Evolutionary conservation across 1,284 basidiomycete genomes (phyloP).

Genomic region (Rhodotorula sp.): DNA sequence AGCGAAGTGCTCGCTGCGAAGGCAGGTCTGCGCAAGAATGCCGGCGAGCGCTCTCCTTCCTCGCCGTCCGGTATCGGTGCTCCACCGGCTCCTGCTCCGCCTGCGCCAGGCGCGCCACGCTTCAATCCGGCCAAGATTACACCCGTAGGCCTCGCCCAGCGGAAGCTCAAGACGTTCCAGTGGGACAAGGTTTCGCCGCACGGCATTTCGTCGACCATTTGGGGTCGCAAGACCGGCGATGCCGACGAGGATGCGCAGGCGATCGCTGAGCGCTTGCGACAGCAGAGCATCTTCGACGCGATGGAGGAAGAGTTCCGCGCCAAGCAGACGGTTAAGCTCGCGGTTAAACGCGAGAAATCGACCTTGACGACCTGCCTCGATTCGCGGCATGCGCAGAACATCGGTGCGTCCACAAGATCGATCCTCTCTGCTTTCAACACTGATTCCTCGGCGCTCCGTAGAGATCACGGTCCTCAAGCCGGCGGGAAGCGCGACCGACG

Average conservation of each 20-base stretch:
- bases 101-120: conserved; percentile 1
- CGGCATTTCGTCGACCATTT: conserved; percentile 79
- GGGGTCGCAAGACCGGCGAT: conserved; percentile 64
- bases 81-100: conserved; percentile 40
- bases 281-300: conserved; percentile 85
- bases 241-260: conserved; percentile 58
- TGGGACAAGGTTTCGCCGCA: conserved; percentile 93
- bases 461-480: conserved; percentile 35
- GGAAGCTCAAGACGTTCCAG: conserved; percentile 96
- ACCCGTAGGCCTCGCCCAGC: conserved; percentile 48
- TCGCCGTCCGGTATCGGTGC: conserved; percentile 46
- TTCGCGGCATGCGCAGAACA: conserved; percentile 30
- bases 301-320: conserved; percentile 99
- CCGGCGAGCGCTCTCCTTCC: conserved; percentile 44
- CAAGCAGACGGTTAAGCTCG: conserved; percentile 73
- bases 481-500: conserved; percentile 24
- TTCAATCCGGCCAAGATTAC: neutral
- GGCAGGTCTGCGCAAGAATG: conserved; percentile 17
- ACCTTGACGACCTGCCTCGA: conserved; percentile 48
- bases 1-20: conserved; percentile 20
- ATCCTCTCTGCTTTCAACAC: neutral
- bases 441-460: neutral
- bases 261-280: conserved; percentile 58
- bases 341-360: conserved; percentile 51
- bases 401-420: conserved; percentile 28